Conservation (phyloP, 768 basidiomycete species). For the Lentinula sp. region DNA sequence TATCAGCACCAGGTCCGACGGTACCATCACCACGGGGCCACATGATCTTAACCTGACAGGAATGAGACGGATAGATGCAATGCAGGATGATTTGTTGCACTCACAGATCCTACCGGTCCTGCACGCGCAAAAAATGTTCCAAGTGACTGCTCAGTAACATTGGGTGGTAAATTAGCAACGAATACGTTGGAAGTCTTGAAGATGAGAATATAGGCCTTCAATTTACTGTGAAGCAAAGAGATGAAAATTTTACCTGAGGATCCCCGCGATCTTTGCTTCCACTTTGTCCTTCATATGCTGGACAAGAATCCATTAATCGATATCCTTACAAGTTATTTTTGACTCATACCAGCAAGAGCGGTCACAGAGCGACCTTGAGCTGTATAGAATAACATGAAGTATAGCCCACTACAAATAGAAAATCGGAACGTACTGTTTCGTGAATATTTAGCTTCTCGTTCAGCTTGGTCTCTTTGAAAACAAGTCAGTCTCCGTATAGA, state of each 20-base stretch:
- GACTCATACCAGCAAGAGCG: slow-evolving; percentile 73
- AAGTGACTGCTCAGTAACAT: slow-evolving; percentile 79
- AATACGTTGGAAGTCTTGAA: slow-evolving; percentile 89
- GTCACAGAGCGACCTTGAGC: slow-evolving; percentile 74
- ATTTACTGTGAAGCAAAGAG: not conserved
- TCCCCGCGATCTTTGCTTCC: slow-evolving; percentile 89
- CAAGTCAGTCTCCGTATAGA: slow-evolving; percentile 5
- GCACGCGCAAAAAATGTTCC: slow-evolving; percentile 88
- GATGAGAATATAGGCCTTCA: not conserved
- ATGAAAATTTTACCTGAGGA: slow-evolving; percentile 52
- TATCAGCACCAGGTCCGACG: slow-evolving; percentile 65
- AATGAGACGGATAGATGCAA: not conserved
- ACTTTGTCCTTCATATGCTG: slow-evolving; percentile 86
- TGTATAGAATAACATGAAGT: slow-evolving; percentile 11
- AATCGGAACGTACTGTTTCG: slow-evolving; percentile 45
- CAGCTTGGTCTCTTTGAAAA: slow-evolving; percentile 77
- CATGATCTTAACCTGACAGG: slow-evolving; percentile 85
- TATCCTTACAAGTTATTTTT: not conserved
- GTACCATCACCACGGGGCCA: slow-evolving; percentile 88
- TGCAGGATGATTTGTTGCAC: slow-evolving; percentile 15
- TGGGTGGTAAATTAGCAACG: slow-evolving; percentile 86
- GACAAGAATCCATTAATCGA: not conserved
- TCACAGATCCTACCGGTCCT: slow-evolving; percentile 90
- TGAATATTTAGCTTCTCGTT: slow-evolving; percentile 80
- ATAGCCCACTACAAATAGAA: not conserved